phyloP scores from a whole-genome alignment of 345 rosid species.

The Lepidium aucheri region DNA sequence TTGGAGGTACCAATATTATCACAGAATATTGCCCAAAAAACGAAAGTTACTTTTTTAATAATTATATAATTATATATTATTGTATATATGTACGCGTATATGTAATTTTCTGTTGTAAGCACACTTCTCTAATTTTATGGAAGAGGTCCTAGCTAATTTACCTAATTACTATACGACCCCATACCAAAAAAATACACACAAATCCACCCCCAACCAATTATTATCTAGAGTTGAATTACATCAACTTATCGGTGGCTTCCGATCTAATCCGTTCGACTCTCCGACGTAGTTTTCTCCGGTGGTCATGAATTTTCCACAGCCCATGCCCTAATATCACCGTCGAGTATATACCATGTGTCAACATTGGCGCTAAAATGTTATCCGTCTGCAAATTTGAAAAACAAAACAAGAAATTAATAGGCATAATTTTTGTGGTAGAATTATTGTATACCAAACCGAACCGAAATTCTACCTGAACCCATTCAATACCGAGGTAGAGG shows the following conservation, averaged over 20 bases:
- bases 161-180: conserved; percentile 24
- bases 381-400: conserved; percentile 42
- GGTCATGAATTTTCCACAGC: conserved; percentile 86
- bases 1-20: neutral
- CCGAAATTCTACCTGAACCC: conserved; percentile 62
- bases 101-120: neutral
- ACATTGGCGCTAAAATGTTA: conserved; percentile 79
- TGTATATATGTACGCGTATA: neutral
- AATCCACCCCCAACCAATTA: neutral
- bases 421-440: neutral
- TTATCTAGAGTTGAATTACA: neutral
- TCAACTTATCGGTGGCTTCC: neutral
- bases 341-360: conserved; percentile 89
- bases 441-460: neutral
- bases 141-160: conserved; percentile 15
- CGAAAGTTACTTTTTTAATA: neutral
- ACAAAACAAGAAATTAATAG: neutral
- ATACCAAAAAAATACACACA: conserved; percentile 1
- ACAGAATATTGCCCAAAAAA: neutral
- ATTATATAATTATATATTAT: neutral
- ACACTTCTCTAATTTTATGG: neutral
- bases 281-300: conserved; percentile 59
- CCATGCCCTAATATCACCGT: conserved; percentile 81
- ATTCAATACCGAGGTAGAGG: conserved; percentile 87
- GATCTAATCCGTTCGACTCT: conserved; percentile 57